Percentiles rank a stretch among this genome's conserved stretches.
phyloP scores from a whole-genome alignment of 2,329 filamentous ascomycete genomes.

The Curvularia eragrostidis region DNA sequence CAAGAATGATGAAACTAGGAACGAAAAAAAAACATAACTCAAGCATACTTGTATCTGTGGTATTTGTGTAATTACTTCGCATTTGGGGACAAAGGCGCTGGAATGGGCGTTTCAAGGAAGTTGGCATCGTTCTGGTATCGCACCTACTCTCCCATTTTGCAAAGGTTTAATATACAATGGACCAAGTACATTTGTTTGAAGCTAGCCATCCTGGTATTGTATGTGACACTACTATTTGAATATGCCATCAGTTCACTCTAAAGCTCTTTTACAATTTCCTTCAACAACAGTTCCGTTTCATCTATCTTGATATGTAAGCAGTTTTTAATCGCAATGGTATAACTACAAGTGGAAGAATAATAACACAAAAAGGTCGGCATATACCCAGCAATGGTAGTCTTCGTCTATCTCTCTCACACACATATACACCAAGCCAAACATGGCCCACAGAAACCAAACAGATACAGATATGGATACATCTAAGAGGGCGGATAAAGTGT shows the following conservation, averaged over 20 bases:
- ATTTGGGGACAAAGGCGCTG: constrained; percentile 3
- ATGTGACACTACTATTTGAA: not conserved
- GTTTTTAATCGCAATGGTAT: no score
- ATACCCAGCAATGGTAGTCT: not conserved
- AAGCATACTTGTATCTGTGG: not conserved
- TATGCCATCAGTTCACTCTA: no score
- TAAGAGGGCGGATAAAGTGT: no score
- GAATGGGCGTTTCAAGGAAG: constrained; percentile 3
- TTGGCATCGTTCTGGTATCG: not conserved
- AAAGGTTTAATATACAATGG: not conserved
- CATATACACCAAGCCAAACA: no score
- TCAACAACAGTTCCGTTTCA: not conserved
- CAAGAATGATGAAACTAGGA: not conserved
- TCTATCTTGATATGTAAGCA: not conserved
- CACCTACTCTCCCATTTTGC: not conserved
- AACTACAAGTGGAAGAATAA: no score
- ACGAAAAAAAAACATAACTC: not conserved
- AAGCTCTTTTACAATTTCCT: not conserved
- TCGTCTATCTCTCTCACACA: no score
- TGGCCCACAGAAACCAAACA: no score
- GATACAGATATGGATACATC: no score
- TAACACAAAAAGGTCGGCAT: no score
- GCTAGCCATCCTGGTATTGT: no score
- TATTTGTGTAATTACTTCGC: not conserved
- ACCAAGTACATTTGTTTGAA: not conserved